Conservation (phyloP, 1,284 basidiomycete species). For the Sporisorium scitamineum region DNA sequence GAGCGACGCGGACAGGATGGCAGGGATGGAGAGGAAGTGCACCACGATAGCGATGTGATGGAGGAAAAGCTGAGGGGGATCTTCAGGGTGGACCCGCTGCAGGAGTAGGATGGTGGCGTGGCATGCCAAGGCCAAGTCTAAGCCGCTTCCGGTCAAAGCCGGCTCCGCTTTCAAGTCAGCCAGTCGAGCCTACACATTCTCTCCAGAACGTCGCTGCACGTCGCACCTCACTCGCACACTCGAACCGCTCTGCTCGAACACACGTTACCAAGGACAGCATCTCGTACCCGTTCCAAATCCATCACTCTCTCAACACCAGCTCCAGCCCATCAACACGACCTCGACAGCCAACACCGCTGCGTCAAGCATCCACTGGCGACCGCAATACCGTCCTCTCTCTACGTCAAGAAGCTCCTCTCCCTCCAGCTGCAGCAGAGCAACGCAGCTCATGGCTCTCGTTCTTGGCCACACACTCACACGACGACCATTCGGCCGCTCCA, state of each 20-base stretch:
- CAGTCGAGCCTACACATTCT: neutral
- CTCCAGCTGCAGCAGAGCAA: neutral
- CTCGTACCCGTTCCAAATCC: conserved; percentile 42
- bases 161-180: neutral
- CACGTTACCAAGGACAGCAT: conserved; percentile 38
- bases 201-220: neutral
- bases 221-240: conserved; percentile 5
- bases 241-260: conserved; percentile 1
- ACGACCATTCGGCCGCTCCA: neutral
- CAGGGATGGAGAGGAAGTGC: neutral
- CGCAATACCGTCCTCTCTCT: conserved; percentile 14
- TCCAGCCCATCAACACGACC: neutral
- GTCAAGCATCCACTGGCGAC: neutral
- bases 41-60: neutral
- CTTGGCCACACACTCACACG: conserved; percentile 15
- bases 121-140: neutral
- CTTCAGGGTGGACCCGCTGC: neutral
- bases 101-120: neutral
- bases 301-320: conserved; percentile 10
- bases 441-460: conserved; percentile 39
- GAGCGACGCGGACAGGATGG: conserved; percentile 1
- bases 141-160: neutral
- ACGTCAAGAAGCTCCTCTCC: neutral
- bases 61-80: conserved; percentile 16
- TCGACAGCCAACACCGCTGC: conserved; percentile 18